Percentiles rank a stretch among this genome's conserved stretches.
These are phyloP conservation scores for Pythium folliculosum DNA, from an alignment of 352 stramenopile genomes.

Conservation along the genomic window DNA sequence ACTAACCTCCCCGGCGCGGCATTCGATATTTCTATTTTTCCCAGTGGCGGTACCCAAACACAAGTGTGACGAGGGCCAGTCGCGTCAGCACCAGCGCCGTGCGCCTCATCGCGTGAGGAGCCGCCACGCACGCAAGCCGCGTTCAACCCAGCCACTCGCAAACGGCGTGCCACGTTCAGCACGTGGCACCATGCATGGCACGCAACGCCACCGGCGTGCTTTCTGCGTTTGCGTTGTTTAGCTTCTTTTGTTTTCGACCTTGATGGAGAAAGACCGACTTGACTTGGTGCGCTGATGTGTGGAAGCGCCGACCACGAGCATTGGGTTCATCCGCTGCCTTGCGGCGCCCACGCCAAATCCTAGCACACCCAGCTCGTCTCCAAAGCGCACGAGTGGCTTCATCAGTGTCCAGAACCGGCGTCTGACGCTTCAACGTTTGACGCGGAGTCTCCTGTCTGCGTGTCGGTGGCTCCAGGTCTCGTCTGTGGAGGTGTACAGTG, in stretches of 20 bases:
- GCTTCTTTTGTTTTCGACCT: too few relatives aligned
- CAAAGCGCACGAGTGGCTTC: neutral
- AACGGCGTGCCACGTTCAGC: neutral
- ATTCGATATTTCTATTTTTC: neutral
- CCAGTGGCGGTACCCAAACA: too few relatives aligned
- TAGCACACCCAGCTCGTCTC: too few relatives aligned
- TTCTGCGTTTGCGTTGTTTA: too few relatives aligned
- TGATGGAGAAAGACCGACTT: too few relatives aligned
- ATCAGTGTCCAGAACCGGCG: neutral
- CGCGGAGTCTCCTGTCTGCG: neutral
- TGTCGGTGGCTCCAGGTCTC: neutral
- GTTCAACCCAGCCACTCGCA: neutral
- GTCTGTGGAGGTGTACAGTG: too few relatives aligned
- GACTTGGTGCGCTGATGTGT: too few relatives aligned
- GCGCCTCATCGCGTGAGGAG: neutral
- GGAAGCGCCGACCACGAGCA: too few relatives aligned
- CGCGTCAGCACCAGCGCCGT: neutral
- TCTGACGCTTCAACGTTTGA: slow-evolving; percentile 8
- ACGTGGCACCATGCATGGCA: neutral
- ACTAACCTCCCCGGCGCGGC: too few relatives aligned
- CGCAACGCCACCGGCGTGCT: neutral
- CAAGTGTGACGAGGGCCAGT: neutral
- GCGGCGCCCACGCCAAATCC: too few relatives aligned
- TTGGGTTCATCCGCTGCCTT: too few relatives aligned
- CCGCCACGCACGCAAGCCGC: neutral